Conservation (phyloP, 2,329 filamentous ascomycete genomes). For the Alternaria sp. region DNA sequence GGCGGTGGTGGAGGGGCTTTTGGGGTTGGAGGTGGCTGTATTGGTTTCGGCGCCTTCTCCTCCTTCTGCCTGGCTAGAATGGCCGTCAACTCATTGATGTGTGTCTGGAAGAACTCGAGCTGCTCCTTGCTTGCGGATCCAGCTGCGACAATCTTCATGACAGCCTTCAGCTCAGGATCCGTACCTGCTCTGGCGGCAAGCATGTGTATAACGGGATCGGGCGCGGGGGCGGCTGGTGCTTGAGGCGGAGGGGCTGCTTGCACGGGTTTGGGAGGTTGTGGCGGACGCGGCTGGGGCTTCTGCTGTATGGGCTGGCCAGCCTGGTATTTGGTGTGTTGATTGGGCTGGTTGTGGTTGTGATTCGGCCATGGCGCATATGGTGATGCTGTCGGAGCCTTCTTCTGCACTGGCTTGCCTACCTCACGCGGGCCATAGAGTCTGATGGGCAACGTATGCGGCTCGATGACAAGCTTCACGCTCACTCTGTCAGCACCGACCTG, state of each 20-base stretch:
- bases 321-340: constrained; percentile 39
- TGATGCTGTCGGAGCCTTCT: constrained; percentile 39
- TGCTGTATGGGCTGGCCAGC: constrained; percentile 26
- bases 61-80: constrained; percentile 56
- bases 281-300: constrained; percentile 37
- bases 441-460: constrained; percentile 82
- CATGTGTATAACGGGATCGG: constrained; percentile 84
- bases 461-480: constrained; percentile 67
- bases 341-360: constrained; percentile 41
- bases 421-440: constrained; percentile 46
- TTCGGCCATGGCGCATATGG: constrained; percentile 48
- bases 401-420: constrained; percentile 32
- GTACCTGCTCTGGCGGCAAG: constrained; percentile 78
- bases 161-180: constrained; percentile 74
- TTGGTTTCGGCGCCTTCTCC: constrained; percentile 33
- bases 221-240: constrained; percentile 47
- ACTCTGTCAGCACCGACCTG: constrained; percentile 40
- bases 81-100: constrained; percentile 80
- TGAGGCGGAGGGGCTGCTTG: constrained; percentile 35
- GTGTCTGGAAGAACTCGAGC: constrained; percentile 77
- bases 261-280: constrained; percentile 37
- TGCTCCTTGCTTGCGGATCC: constrained; percentile 77
- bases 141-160: constrained; percentile 85
- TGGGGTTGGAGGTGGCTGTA: constrained; percentile 27
- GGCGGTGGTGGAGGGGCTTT: constrained; percentile 22